A percentile compares a stretch with the other conserved stretches of the same genome.
Evolutionary conservation across 331 rosid species (phyloP).

Genomic region (Rhamnella rubrinervis): DNA sequence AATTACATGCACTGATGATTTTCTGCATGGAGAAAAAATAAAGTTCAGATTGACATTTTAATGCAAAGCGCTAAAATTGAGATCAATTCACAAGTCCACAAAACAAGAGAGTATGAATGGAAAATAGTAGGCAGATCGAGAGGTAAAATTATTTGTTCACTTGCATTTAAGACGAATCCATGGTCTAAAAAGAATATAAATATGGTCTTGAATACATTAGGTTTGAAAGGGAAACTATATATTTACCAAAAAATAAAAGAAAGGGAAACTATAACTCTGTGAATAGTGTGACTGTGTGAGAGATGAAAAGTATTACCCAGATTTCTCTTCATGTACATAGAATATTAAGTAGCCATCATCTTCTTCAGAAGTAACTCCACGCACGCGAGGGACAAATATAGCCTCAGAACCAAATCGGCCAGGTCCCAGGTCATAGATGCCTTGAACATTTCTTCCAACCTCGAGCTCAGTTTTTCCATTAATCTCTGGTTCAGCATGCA

Average conservation of each 20-base stretch:
- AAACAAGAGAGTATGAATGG: too few species aligned
- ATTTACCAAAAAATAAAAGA: too few species aligned
- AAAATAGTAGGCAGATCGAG: too few species aligned
- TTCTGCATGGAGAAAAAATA: constrained; percentile 48
- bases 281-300: not conserved
- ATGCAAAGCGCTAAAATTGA: too few species aligned
- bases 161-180: too few species aligned
- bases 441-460: constrained; percentile 86
- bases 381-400: constrained; percentile 69
- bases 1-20: constrained; percentile 62
- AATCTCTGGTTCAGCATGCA: constrained; percentile 64
- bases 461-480: constrained; percentile 56
- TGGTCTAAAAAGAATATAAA: too few species aligned
- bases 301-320: constrained; percentile 48
- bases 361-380: constrained; percentile 71
- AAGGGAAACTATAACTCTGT: too few species aligned
- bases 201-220: too few species aligned
- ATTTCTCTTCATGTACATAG: constrained; percentile 77
- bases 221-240: too few species aligned
- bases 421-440: constrained; percentile 79
- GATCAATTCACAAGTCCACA: too few species aligned
- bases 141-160: too few species aligned
- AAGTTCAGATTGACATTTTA: constrained; percentile 10
- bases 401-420: constrained; percentile 88
- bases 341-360: constrained; percentile 91